phyloP scores from a whole-genome alignment of 179 eudicot species.

The Patellifolia procumbens region DNA sequence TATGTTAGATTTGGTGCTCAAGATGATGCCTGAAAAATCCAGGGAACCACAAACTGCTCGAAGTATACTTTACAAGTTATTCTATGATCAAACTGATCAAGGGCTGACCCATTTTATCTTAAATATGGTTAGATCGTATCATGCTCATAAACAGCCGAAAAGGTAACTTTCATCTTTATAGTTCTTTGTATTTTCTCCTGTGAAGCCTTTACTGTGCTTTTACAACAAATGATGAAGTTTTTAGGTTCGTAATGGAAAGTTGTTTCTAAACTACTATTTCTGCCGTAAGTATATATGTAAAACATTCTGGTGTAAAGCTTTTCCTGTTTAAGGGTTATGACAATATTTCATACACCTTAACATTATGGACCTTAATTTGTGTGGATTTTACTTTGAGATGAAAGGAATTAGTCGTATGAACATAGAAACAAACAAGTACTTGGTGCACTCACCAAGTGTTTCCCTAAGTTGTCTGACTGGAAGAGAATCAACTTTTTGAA shows the following conservation, averaged over 20 bases:
- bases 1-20: slow-evolving; percentile 88
- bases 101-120: slow-evolving; percentile 91
- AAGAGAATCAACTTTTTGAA: neutral
- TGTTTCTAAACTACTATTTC: neutral
- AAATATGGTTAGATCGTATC: slow-evolving; percentile 76
- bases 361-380: neutral
- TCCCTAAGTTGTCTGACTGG: neutral
- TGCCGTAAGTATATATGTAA: neutral
- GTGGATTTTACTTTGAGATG: neutral
- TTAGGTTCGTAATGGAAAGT: neutral
- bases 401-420: neutral
- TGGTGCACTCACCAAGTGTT: neutral
- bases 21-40: slow-evolving; percentile 74
- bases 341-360: neutral
- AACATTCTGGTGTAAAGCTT: too few relatives aligned
- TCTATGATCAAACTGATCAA: slow-evolving; percentile 98
- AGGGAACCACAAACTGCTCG: slow-evolving; percentile 89
- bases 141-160: slow-evolving; percentile 86
- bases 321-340: neutral
- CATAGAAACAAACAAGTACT: neutral
- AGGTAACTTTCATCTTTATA: slow-evolving; percentile 46
- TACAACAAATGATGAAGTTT: neutral
- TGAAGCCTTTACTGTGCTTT: slow-evolving; percentile 12
- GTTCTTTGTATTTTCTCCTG: neutral
- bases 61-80: slow-evolving; percentile 85